A percentile compares a stretch with the other conserved stretches of the same genome.
Conservation (phyloP, 345 rosid species). For the Chamaenerion angustifolium region DNA sequence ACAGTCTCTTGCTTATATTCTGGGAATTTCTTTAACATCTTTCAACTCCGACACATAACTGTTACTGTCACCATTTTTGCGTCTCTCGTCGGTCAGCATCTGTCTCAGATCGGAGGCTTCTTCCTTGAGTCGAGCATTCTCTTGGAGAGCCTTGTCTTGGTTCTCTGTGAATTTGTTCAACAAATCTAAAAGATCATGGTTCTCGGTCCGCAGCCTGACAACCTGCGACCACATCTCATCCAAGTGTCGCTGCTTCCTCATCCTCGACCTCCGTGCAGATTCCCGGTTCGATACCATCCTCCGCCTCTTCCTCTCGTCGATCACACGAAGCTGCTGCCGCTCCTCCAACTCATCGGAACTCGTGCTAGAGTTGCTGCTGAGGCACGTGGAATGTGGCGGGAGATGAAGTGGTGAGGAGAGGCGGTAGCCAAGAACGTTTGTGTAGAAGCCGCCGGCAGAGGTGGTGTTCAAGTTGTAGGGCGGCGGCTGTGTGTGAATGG, state of each 20-base stretch:
- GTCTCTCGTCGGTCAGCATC: constrained; percentile 37
- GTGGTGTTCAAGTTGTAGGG: background rate
- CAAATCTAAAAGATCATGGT: constrained; percentile 52
- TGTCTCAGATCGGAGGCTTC: constrained; percentile 67
- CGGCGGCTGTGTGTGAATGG: background rate
- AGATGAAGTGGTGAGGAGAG: background rate
- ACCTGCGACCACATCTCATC: constrained; percentile 93
- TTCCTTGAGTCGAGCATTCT: constrained; percentile 68
- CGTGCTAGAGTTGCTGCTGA: constrained; percentile 49
- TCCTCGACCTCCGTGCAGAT: constrained; percentile 91
- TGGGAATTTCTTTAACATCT: too few relatives aligned
- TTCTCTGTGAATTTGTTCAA: constrained; percentile 49
- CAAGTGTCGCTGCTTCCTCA: constrained; percentile 91
- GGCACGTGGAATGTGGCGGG: constrained; percentile 12
- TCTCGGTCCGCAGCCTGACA: constrained; percentile 55
- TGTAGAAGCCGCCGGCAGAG: too few relatives aligned
- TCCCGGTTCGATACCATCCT: constrained; percentile 95
- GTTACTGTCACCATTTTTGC: background rate
- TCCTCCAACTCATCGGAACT: constrained; percentile 75
- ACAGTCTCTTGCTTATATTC: too few relatives aligned
- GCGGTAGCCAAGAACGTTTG: background rate
- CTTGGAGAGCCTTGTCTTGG: constrained; percentile 50
- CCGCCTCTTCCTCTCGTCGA: constrained; percentile 83
- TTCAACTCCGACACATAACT: background rate
- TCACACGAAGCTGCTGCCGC: constrained; percentile 32